Evolutionary conservation across 805 yeast species (phyloP), one percentile per base, ranked within the genome.

Genomic region (Sugiyamaella marilandica): DNA sequence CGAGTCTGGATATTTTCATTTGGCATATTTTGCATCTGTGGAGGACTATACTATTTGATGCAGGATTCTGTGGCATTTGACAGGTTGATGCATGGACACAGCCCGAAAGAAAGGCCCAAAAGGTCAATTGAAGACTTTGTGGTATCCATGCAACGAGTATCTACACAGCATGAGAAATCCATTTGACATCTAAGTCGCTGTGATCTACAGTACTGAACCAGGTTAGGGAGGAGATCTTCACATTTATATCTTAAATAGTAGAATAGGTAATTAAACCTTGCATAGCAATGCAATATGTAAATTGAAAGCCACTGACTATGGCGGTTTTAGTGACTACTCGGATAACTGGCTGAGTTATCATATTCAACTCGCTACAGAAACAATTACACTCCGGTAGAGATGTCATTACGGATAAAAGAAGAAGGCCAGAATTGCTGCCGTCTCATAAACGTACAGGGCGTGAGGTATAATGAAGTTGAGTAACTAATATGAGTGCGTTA

Each of bases 11-110:
- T 90, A 71, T 89, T 87, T 88, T 89, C 97, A 59, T 85, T 90
- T 79, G 97, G 97, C 82, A 85, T 87, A 75, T 90, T 90, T 92
- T 90, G 96, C 81, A 82, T 84, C 75, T 75, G 89, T 79, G 96
- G 96, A 74, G 97, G 96, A 81, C 87, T 92, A 69, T 90, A 90
- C 87, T 91, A 86, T 85, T 71, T 87, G 73, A 87, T 90, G 96
- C 81, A 92, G 60, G 82, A 65, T 49, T 68, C 72, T 33, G 65
- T 57, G 49, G 61, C 66, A 26, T 80, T 80, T 63, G 84, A 80
- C 66, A 71, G 80, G 70, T 60, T 79, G 68, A 77, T 81, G 74
- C 77, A 79, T 72, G 81, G 84, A 62, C 74, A 73, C 70, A 61
- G 72, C 55, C 55, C 62, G 49, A 70, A 72, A 70, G 69, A 70